These are phyloP conservation scores for Heterobasidion occidentale DNA, from an alignment of 1,284 basidiomycete species.

Conservation along the genomic window DNA sequence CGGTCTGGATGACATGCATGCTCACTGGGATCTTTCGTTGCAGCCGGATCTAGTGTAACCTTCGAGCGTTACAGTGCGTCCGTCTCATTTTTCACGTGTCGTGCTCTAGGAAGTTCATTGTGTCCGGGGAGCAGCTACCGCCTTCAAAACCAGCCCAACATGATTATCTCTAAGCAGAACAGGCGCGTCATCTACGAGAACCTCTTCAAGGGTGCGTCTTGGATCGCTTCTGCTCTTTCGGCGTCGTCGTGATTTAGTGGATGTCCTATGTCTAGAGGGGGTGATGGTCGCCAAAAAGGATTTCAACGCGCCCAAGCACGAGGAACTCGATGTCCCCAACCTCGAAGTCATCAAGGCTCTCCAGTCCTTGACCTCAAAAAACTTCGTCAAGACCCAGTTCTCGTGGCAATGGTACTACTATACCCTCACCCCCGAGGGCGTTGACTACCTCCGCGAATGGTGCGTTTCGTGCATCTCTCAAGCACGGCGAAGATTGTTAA, in stretches of 20 bases:
- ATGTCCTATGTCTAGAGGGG: slow-evolving; percentile 60
- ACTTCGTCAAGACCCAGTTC: slow-evolving; percentile 97
- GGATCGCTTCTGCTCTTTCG: background rate
- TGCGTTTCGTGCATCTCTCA: slow-evolving; percentile 26
- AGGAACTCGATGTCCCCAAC: slow-evolving; percentile 95
- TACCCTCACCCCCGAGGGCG: slow-evolving; percentile 88
- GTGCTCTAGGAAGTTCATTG: background rate
- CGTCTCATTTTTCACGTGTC: background rate
- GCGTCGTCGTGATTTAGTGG: background rate
- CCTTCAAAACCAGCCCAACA: slow-evolving; percentile 47
- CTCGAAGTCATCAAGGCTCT: slow-evolving; percentile 99
- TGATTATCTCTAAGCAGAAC: slow-evolving; percentile 85
- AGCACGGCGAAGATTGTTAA: background rate
- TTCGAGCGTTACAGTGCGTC: slow-evolving; percentile 23
- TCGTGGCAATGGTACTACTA: slow-evolving; percentile 97
- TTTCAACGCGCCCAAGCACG: slow-evolving; percentile 95
- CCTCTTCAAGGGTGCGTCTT: slow-evolving; percentile 88
- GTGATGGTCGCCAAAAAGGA: slow-evolving; percentile 99
- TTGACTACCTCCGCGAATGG: slow-evolving; percentile 93
- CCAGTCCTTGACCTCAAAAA: slow-evolving; percentile 94
- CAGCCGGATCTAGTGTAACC: slow-evolving; percentile 27
- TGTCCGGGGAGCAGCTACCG: slow-evolving; percentile 27
- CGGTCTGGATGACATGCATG: slow-evolving; percentile 20
- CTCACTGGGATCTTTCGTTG: slow-evolving; percentile 13
- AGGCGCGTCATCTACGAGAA: slow-evolving; percentile 88